Evolutionary conservation across 2,329 filamentous ascomycete genomes (phyloP).

Genomic region (Hymenoscyphus fraxineus): DNA sequence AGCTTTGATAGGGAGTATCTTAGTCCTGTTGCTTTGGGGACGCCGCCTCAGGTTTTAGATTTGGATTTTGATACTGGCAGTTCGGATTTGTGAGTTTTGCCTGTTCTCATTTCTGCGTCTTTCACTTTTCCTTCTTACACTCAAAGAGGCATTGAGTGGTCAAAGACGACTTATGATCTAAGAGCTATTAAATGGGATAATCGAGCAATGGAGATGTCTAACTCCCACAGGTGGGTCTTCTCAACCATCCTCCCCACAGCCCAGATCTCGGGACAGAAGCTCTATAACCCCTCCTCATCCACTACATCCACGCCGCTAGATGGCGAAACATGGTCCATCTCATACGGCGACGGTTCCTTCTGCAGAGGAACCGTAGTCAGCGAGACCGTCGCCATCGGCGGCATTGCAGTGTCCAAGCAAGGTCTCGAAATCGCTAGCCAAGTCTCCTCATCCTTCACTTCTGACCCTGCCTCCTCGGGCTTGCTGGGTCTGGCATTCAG

Average conservation of each 20-base stretch:
- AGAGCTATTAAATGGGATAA: neutral
- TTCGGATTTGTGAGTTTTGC: constrained; percentile 18
- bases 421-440: constrained; percentile 24
- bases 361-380: constrained; percentile 24
- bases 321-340: constrained; percentile 25
- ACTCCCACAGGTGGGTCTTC: constrained; percentile 24
- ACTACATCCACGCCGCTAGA: constrained; percentile 14
- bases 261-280: constrained; percentile 19
- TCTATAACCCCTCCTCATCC: constrained; percentile 21
- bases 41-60: constrained; percentile 17
- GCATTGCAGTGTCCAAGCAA: constrained; percentile 17
- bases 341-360: constrained; percentile 34
- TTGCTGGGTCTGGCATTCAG: constrained; percentile 54
- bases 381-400: constrained; percentile 24
- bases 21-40: constrained; percentile 20
- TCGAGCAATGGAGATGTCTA: neutral
- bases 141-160: neutral
- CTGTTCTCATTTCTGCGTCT: neutral
- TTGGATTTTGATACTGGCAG: constrained; percentile 25
- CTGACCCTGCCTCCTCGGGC: constrained; percentile 42
- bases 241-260: constrained; percentile 20
- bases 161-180: neutral
- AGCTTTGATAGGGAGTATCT: constrained; percentile 18
- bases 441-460: constrained; percentile 25
- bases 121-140: neutral